Percentiles rank a stretch among this genome's conserved stretches.
These are phyloP conservation scores for Globisporangium abappressorium DNA, from an alignment of 352 stramenopile genomes.

Conservation along the genomic window DNA sequence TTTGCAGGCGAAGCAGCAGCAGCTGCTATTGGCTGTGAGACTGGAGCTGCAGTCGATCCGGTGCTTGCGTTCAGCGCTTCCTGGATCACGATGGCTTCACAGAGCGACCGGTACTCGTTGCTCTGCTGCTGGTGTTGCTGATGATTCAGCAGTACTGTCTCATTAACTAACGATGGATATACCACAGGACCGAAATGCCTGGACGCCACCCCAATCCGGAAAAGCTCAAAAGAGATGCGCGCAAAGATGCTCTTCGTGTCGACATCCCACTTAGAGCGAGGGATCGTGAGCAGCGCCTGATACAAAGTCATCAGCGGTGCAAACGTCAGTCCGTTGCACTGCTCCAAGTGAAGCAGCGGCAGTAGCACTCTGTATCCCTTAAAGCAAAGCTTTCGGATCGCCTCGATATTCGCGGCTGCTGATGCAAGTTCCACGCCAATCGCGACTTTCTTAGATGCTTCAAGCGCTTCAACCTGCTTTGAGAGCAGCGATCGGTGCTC, in stretches of 20 bases:
- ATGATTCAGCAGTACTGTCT: background rate
- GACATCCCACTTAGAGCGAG: conserved; percentile 30
- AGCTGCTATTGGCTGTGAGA: background rate
- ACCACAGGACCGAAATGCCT: conserved; percentile 20
- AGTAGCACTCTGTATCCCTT: conserved; percentile 69
- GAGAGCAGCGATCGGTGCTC: conserved; percentile 28
- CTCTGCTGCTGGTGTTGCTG: background rate
- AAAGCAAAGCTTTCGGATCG: conserved; percentile 51
- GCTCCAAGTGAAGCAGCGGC: conserved; percentile 58
- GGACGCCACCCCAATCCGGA: conserved; percentile 34
- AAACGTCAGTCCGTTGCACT: conserved; percentile 40
- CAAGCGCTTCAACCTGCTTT: conserved; percentile 39
- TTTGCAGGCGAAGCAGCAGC: background rate
- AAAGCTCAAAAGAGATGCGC: conserved; percentile 62
- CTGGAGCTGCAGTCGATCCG: background rate
- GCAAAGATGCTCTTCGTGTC: conserved; percentile 50
- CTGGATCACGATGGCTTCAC: conserved; percentile 8
- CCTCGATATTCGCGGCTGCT: conserved; percentile 43
- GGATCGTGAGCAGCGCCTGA: conserved; percentile 33
- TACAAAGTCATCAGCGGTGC: conserved; percentile 53
- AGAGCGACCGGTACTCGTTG: conserved; percentile 16
- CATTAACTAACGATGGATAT: conserved; percentile 21
- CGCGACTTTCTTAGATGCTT: conserved; percentile 42
- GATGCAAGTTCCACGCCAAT: conserved; percentile 67
- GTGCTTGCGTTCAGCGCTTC: background rate